Conservation (phyloP, 495 filamentous ascomycete species). For the Gamarada debralockiae region DNA sequence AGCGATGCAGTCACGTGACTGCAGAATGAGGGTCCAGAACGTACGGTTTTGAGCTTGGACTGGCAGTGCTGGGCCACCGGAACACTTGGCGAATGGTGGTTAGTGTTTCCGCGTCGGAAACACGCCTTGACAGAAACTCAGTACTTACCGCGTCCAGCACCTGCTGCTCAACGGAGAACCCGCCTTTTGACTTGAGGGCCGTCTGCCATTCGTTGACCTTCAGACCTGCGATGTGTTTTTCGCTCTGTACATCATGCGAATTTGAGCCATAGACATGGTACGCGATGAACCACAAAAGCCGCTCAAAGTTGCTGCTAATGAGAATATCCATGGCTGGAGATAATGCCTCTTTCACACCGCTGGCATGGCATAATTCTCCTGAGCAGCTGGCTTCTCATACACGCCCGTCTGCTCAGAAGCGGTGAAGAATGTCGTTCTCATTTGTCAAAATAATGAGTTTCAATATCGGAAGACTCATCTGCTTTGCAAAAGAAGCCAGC, state of each 20-base stretch:
- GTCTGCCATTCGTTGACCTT: slow-evolving; percentile 68
- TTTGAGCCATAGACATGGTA: too few species aligned
- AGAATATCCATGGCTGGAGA: slow-evolving; percentile 97
- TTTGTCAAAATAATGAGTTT: slow-evolving; percentile 88
- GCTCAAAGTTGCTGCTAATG: slow-evolving; percentile 92
- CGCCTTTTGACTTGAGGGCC: slow-evolving; percentile 70
- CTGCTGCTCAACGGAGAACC: slow-evolving; percentile 70
- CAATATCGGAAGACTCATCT: slow-evolving; percentile 83
- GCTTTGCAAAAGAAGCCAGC: slow-evolving; percentile 87
- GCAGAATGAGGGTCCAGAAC: slow-evolving; percentile 91
- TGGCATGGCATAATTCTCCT: slow-evolving; percentile 65
- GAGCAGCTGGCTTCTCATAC: slow-evolving; percentile 71
- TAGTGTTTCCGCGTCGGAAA: slow-evolving; percentile 74
- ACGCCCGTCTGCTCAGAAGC: slow-evolving; percentile 80
- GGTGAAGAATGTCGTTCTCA: slow-evolving; percentile 86
- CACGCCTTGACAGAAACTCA: slow-evolving; percentile 77
- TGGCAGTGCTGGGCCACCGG: slow-evolving; percentile 35
- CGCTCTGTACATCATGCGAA: too few species aligned
- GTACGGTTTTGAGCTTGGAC: too few species aligned
- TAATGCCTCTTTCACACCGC: slow-evolving; percentile 79
- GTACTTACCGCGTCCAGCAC: slow-evolving; percentile 60
- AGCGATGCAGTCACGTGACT: slow-evolving; percentile 68
- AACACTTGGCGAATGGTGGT: slow-evolving; percentile 68
- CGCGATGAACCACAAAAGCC: slow-evolving; percentile 82
- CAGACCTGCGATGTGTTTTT: too few species aligned